Evolutionary conservation across 345 rosid genomes (phyloP), one percentile per base, ranked within the genome.

Genomic region (Corchorus capsularis): DNA sequence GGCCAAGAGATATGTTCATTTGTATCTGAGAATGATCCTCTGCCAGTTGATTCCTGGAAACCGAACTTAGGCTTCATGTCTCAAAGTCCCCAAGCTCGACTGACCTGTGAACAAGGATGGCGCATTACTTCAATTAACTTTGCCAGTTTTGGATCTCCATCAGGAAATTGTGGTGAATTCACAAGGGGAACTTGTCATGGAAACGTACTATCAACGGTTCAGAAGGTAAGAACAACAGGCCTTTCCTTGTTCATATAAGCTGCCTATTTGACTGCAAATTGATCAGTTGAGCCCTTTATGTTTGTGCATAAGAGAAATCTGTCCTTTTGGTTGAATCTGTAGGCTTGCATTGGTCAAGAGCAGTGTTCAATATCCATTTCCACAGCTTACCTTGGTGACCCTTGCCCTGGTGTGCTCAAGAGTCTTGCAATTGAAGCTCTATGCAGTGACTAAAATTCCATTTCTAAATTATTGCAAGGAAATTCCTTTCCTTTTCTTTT

Each of bases 61-160:
- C 76, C 83, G 5, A 78, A 79, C 79, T 10, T 54, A 32, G 85
- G 74, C 22, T 76, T 80, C 71, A 11, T 17, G 75, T 60, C 79
- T 56, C 80, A 65, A 16, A 79, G 35, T 57, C 90, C 91, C n/a
- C 77, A 83, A 81, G 85, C 85, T 75, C 87, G 71, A 59, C 75
- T 90, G 55, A 22, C 61, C 35, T 90, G 94, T 74, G 91, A 88
- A 61, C 70, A 55, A 74, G 91, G 92, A 60, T 88, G 92, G 94
- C 86, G 3, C 78, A 87, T 88, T 75, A 57, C 83, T 69, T 73
- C 84, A 1, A 68, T 90, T 65, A 83, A 56, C 73, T 90, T 88
- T 70, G 89, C 91, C n/a, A 83, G 89, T 78, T 88, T 83, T 34
- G 94, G 92, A 60, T 80, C 82, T 81, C 90, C 92, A 61, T 79